Conservation (phyloP, 176 grass and related monocot genomes). For the Oryza longistaminata region DNA sequence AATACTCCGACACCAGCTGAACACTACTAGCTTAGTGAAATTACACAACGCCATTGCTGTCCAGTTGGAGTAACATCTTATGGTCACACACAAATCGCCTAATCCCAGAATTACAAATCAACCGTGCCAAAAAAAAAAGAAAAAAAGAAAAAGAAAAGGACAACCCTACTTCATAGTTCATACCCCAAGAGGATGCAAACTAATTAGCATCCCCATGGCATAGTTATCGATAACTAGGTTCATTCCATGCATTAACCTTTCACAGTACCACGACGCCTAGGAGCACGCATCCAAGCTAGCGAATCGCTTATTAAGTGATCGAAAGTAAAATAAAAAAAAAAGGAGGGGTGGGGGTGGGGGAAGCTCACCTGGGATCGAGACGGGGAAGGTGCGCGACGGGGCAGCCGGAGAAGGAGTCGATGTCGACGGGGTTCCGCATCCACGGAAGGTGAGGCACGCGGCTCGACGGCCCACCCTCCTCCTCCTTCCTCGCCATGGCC, state of each 20-base stretch:
- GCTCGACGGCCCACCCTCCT: conserved; percentile 22
- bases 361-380: conserved; percentile 52
- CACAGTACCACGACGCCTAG: background rate
- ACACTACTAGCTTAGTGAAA: background rate
- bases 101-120: background rate
- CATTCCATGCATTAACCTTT: background rate
- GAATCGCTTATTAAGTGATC: background rate
- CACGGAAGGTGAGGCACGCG: conserved; percentile 64
- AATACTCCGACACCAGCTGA: background rate
- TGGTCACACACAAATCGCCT: background rate
- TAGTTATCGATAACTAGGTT: too few species aligned
- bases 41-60: background rate
- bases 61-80: background rate
- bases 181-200: background rate
- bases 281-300: background rate
- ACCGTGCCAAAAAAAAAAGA: background rate
- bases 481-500: conserved; percentile 25
- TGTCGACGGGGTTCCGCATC: conserved; percentile 67
- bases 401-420: conserved; percentile 56
- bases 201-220: background rate
- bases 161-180: background rate
- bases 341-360: background rate
- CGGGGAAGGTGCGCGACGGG: conserved; percentile 44
- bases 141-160: background rate
- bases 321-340: background rate